Conservation (phyloP, 441 rosid genomes). For the Croton setiger region DNA sequence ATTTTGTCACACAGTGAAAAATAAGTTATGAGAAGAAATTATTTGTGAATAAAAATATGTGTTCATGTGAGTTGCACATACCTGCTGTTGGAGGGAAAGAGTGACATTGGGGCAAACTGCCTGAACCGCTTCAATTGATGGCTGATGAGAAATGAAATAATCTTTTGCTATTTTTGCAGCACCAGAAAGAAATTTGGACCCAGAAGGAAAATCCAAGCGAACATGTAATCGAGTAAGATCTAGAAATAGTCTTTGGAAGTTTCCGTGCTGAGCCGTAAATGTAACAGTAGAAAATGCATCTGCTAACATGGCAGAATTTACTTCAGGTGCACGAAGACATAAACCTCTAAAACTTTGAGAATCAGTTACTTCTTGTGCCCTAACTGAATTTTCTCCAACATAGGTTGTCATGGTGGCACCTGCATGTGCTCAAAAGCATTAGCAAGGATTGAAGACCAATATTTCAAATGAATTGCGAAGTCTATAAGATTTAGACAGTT, state of each 20-base stretch:
- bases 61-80: constrained; percentile 18
- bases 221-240: constrained; percentile 79
- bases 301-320: constrained; percentile 58
- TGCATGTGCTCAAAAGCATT: constrained; percentile 20
- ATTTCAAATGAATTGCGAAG: background rate
- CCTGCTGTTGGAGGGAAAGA: constrained; percentile 94
- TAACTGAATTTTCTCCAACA: constrained; percentile 55
- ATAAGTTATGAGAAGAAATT: background rate
- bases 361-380: constrained; percentile 35
- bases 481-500: background rate
- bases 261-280: constrained; percentile 82
- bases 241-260: constrained; percentile 62
- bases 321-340: constrained; percentile 39
- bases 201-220: constrained; percentile 76
- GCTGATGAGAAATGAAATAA: constrained; percentile 56
- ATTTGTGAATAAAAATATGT: background rate
- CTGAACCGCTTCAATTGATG: constrained; percentile 48
- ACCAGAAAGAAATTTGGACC: constrained; percentile 60
- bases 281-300: constrained; percentile 70
- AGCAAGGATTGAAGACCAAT: background rate
- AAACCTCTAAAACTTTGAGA: constrained; percentile 38
- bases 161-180: constrained; percentile 61
- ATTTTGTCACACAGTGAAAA: background rate
- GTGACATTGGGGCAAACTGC: constrained; percentile 59
- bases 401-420: constrained; percentile 67